A percentile compares a stretch with the other conserved stretches of the same genome.
Evolutionary conservation across 768 basidiomycete genomes (phyloP).

Genomic region (Suillus decipiens): DNA sequence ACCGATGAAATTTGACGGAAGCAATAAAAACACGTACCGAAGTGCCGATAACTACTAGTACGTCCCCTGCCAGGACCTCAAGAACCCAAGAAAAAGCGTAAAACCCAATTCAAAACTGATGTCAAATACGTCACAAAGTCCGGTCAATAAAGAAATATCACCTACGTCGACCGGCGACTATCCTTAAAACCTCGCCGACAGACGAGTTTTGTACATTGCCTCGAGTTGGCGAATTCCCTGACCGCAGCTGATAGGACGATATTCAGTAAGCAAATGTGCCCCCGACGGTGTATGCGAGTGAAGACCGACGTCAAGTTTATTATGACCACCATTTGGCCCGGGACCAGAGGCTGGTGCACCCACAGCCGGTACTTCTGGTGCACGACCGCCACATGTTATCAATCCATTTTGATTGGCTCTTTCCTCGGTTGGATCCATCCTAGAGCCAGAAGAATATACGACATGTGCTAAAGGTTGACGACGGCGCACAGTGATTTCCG

Average conservation of each 20-base stretch:
- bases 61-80: constrained; percentile 24
- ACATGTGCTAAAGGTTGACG: background rate
- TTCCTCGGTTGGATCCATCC: background rate
- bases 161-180: constrained; percentile 30
- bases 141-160: background rate
- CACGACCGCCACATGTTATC: background rate
- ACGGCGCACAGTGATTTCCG: constrained; percentile 3
- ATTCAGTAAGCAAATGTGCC: constrained; percentile 24
- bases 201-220: constrained; percentile 13
- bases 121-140: constrained; percentile 2
- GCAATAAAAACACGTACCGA: background rate
- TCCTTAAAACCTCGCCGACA: constrained; percentile 22
- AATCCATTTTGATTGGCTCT: background rate
- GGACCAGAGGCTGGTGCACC: background rate
- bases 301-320: constrained; percentile 7
- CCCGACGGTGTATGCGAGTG: background rate
- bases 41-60: background rate
- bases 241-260: constrained; percentile 25
- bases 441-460: background rate
- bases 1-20: too few relatives aligned
- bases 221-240: constrained; percentile 11
- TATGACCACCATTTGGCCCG: background rate
- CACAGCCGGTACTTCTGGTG: background rate
- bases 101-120: constrained; percentile 28
- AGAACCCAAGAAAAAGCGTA: constrained; percentile 23